Base-by-base conservation (phyloP, 2,329 filamentous ascomycete species). In the Phoma sp. region DNA sequence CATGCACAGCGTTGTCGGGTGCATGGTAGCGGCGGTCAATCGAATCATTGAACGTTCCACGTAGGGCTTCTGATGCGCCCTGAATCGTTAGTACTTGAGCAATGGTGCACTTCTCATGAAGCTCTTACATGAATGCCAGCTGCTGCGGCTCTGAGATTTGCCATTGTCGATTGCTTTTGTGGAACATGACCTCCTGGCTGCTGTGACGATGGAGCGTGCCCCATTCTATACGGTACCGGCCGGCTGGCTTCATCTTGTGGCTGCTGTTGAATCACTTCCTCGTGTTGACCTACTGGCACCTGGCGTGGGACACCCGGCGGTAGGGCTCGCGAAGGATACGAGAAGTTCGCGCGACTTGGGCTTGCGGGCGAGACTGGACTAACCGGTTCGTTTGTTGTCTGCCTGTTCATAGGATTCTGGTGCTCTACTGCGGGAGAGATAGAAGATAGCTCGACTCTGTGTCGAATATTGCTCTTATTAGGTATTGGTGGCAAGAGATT, bases 41-140 rank as follows among this genome's bases (percentile, higher is more conserved):
- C 3, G 66, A 62, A 41, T 62, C 61, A 40, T 73, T 73, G 33
- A 74, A 62, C 3, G 70, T 73, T 10, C 71, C 71, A 30, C 71
- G 67, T 14, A 74, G 65, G 38, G 71, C 66, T 60, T 74, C 71
- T 43, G 71, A 64, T 14, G 70, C 71, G 37, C 71, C 71, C 71
- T 74, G 37, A 8, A 14, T 13, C 39, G 18, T 66, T 13, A 59
- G 61, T 46, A 46, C 22, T 9, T 46, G 37, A 36, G 22, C 10
- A 9, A 27, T 27, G 10, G 13, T 8, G 24, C 1, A 23, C 18
- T 9, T n/a, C 23, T 3, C 24, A 4, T 4, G 1, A 22, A 11
- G 33, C 9, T 32, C 69, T 62, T 66, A 73, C 71, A 45, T 74
- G 71, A 14, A 74, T 71, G n/a, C 71, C 71, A 8, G 67, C 68